These are phyloP conservation scores for Pachysandra terminalis DNA, from an alignment of 164 flowering plant genomes.

Conservation along the genomic window DNA sequence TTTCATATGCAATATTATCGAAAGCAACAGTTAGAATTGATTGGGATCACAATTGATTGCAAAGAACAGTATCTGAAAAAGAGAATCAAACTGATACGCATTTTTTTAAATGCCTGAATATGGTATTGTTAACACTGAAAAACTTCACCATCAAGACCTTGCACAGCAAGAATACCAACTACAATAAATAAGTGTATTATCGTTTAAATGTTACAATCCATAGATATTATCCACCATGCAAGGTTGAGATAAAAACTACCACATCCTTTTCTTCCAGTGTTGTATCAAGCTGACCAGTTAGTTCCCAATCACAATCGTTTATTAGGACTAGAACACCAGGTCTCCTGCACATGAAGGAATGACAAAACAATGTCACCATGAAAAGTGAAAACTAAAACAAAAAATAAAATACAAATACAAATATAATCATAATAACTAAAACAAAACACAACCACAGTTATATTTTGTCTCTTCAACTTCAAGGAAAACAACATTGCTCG, in stretches of 20 bases:
- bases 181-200: not conserved
- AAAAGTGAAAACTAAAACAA: not conserved
- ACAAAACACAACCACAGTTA: not conserved
- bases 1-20: too few species aligned
- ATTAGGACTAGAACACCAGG: slow-evolving; percentile 92
- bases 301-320: slow-evolving; percentile 97
- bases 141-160: not conserved
- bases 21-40: too few species aligned
- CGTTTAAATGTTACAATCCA: not conserved
- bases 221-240: slow-evolving; percentile 79
- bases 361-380: not conserved
- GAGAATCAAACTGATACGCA: too few species aligned
- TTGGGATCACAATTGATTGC: too few species aligned
- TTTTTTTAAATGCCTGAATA: slow-evolving; percentile 2
- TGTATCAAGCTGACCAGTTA: slow-evolving; percentile 85
- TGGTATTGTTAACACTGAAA: not conserved
- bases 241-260: slow-evolving; percentile 83
- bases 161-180: slow-evolving; percentile 3
- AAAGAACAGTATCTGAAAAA: too few species aligned
- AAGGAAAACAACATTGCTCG: not conserved
- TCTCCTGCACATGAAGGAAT: slow-evolving; percentile 56
- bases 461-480: not conserved
- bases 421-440: not conserved
- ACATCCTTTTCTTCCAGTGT: slow-evolving; percentile 79
- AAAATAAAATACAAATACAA: too few species aligned